Conservation (phyloP, 192 early-diverging fungal species). For the Paraglomus occultum region DNA sequence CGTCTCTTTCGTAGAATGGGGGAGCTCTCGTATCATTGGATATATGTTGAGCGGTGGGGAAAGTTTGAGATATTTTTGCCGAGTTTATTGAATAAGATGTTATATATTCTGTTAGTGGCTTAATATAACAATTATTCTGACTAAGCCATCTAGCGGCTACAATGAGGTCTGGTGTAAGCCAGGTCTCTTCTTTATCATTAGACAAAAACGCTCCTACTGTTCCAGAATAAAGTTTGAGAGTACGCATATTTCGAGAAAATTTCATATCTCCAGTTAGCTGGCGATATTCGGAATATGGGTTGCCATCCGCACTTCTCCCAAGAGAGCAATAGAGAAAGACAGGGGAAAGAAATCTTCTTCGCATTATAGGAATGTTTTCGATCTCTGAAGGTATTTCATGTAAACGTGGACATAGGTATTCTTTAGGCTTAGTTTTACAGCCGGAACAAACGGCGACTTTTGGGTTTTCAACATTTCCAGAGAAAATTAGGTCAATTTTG, state of each 20-base stretch:
- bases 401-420: too few relatives aligned
- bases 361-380: not conserved
- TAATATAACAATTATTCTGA: constrained; percentile 1
- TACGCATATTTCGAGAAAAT: not conserved
- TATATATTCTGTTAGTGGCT: too few relatives aligned
- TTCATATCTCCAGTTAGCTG: not conserved
- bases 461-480: not conserved
- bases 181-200: too few relatives aligned
- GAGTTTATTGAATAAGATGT: too few relatives aligned
- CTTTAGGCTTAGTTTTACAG: too few relatives aligned
- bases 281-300: constrained; percentile 2
- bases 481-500: not conserved
- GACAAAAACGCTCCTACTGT: not conserved
- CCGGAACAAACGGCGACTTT: constrained; percentile 1
- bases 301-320: not conserved
- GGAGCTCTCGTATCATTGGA: too few relatives aligned
- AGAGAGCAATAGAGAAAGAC: not conserved
- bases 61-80: too few relatives aligned
- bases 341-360: not conserved
- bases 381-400: not conserved
- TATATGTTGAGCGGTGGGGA: too few relatives aligned
- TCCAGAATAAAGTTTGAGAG: constrained; percentile 5
- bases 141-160: not conserved
- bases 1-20: not conserved
- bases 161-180: too few relatives aligned